phyloP scores from a whole-genome alignment of 2,329 filamentous ascomycete species.

The Cryphonectria parasitica region DNA sequence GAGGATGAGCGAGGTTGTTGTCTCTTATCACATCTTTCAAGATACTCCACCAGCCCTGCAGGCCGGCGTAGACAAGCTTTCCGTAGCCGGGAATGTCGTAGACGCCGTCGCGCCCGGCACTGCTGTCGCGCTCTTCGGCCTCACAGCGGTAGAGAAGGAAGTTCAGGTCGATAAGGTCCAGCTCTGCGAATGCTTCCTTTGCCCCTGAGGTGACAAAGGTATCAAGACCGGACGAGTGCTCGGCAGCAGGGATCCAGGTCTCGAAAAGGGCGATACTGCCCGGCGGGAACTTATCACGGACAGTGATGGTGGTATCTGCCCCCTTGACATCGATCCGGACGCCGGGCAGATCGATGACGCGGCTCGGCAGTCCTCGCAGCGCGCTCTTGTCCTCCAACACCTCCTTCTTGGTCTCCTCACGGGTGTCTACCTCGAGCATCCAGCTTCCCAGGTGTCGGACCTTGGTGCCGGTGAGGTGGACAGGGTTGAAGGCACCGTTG shows the following conservation, averaged over 20 bases:
- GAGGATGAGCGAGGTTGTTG: conserved; percentile 89
- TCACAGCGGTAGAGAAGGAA: conserved; percentile 91
- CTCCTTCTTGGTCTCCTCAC: conserved; percentile 67
- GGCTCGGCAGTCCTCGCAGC: conserved; percentile 82
- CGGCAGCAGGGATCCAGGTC: conserved; percentile 89
- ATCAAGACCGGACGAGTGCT: conserved; percentile 83
- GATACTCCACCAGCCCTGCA: conserved; percentile 99
- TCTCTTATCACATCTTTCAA: conserved; percentile 81
- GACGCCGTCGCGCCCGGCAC: conserved; percentile 78
- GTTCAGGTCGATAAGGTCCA: conserved; percentile 84
- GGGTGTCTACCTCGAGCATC: conserved; percentile 87
- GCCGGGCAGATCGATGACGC: conserved; percentile 73
- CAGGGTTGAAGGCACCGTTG: conserved; percentile 78
- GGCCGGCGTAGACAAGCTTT: conserved; percentile 86
- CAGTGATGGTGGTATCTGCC: conserved; percentile 76
- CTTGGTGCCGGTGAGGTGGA: conserved; percentile 81
- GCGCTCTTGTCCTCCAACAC: conserved; percentile 70
- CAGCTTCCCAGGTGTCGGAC: conserved; percentile 87
- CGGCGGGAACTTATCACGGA: conserved; percentile 84
- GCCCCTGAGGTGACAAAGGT: conserved; percentile 84
- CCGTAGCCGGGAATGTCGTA: conserved; percentile 87
- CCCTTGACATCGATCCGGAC: conserved; percentile 73
- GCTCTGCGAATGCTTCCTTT: conserved; percentile 73
- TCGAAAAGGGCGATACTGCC: conserved; percentile 95
- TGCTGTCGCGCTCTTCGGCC: conserved; percentile 81